These are phyloP conservation scores for Solanum etuberosum DNA, from an alignment of 257 asterid species.

Conservation along the genomic window DNA sequence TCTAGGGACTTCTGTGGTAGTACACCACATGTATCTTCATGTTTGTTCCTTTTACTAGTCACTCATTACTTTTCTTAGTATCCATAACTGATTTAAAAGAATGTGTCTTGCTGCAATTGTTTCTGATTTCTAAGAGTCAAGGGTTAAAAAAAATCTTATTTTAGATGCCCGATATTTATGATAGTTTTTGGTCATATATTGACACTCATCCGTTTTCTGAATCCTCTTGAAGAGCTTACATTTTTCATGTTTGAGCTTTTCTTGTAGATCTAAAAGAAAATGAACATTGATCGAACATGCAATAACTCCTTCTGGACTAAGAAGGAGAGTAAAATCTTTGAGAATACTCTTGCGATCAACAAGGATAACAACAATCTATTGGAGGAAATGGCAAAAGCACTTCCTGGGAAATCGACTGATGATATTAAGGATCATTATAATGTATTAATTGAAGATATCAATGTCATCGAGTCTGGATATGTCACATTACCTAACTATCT, in stretches of 20 bases:
- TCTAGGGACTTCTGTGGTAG: background rate
- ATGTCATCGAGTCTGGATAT: slow-evolving; percentile 22
- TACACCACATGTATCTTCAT: background rate
- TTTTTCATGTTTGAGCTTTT: slow-evolving; percentile 10
- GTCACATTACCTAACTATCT: slow-evolving; percentile 15
- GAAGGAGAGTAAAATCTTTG: slow-evolving; percentile 39
- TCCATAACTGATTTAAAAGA: background rate
- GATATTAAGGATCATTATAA: slow-evolving; percentile 26
- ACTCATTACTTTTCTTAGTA: background rate
- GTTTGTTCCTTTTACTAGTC: background rate
- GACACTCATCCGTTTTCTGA: background rate
- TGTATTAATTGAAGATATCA: slow-evolving; percentile 15
- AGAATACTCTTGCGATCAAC: slow-evolving; percentile 21
- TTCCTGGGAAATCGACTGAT: slow-evolving; percentile 26
- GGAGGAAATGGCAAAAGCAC: slow-evolving; percentile 19
- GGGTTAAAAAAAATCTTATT: background rate
- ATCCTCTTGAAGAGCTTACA: slow-evolving; percentile 2
- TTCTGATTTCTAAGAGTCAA: slow-evolving; percentile 1
- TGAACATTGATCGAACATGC: slow-evolving; percentile 17
- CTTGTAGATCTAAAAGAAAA: slow-evolving; percentile 1
- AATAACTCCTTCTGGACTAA: slow-evolving; percentile 16
- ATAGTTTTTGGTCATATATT: background rate
- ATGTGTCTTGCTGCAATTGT: background rate
- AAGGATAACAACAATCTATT: slow-evolving; percentile 7
- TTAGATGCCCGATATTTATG: background rate